Base-by-base conservation (phyloP, 306 rosid species). In the Cucumis melo region DNA sequence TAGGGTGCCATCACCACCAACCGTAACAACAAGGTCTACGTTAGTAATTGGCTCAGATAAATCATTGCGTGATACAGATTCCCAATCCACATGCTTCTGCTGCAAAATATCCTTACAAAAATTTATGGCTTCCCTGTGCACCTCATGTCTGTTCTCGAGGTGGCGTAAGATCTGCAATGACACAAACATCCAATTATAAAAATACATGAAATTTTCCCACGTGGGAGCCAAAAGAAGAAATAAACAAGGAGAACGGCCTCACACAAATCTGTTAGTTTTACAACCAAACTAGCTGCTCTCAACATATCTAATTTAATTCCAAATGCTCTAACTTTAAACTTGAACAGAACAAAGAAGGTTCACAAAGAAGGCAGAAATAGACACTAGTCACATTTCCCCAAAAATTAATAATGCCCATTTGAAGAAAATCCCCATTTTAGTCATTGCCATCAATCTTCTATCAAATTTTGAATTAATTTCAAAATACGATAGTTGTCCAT, bases 1-100 rank as follows among this genome's bases (percentile, higher is more conserved):
- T 77, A 94, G 89, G 46, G 98, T 90, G 74, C 98, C 98, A 85
- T 90, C 98, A 38, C 97, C 98, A 57, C 98, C 98, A 80, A 94
- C 77, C 39, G 98, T 84, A 50, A 91, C 85, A 77, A 94, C 92
- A 78, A 94, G 78, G 78, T 94, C 98, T 63, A 94, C 91, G 65
- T 90, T 82, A 62, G 53, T 84, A 82, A 94, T 90, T 64, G 91
- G 91, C 81, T 82, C 80, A 12, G 86, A 81, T 73, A 90, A 80
- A 79, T 83, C 64, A 38, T 77, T 79, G 64, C 90, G 93, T 17
- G 13, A 8, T 41, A 90, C 48, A 64, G 95, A 79, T 79, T 86
- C 85, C 97, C 98, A 91, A 82, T 86, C 89, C 80, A 91, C 86
- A 64, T 89, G 78, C 83, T 92, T 94, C 55, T 80, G 81, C 80